Evolutionary conservation across 257 asterid genomes (phyloP).

Genomic region (Orobanche coerulescens): DNA sequence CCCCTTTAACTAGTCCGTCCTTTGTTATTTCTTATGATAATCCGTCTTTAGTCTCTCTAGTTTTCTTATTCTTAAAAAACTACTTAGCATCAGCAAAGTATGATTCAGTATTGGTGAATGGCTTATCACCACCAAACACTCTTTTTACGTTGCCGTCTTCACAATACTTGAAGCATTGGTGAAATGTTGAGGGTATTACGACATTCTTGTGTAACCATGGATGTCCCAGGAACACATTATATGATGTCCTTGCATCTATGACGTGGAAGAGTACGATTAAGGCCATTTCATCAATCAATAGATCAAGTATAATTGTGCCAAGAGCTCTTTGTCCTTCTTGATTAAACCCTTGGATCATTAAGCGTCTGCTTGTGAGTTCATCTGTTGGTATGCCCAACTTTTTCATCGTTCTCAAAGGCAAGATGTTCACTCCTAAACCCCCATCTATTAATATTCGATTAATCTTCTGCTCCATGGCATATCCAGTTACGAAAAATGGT

Average conservation of each 20-base stretch:
- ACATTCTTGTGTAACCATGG: constrained; percentile 9
- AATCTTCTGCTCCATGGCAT: too few species aligned
- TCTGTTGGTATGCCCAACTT: too few species aligned
- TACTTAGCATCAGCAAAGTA: background rate
- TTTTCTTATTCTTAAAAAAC: background rate
- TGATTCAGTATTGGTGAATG: background rate
- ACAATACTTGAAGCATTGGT: background rate
- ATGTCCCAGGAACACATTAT: background rate
- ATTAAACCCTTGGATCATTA: too few species aligned
- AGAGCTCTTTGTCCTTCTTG: background rate
- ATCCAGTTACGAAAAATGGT: too few species aligned
- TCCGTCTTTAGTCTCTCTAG: too few species aligned
- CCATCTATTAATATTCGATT: too few species aligned
- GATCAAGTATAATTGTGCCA: background rate
- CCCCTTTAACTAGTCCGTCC: too few species aligned
- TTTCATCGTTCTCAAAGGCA: too few species aligned
- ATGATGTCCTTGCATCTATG: background rate
- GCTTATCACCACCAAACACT: background rate
- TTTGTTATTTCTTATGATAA: too few species aligned
- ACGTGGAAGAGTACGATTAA: background rate
- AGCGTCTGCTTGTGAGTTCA: too few species aligned
- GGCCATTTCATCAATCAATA: background rate
- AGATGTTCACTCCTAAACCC: too few species aligned
- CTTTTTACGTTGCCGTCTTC: background rate
- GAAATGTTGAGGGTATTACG: background rate